Evolutionary conservation across 257 asterid genomes (phyloP).

Genomic region (Lycium barbarum): DNA sequence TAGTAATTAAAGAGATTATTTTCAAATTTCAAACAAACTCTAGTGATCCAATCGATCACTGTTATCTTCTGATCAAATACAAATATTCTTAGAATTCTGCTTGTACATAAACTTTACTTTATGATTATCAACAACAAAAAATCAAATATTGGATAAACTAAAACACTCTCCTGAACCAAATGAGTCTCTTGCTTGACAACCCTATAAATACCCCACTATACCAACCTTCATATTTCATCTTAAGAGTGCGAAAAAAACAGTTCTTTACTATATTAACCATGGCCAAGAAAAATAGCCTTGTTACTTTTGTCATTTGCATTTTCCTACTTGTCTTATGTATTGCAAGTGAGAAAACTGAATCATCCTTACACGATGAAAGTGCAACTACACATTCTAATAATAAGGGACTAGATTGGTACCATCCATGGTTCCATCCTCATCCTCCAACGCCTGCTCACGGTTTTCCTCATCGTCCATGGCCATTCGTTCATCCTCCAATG

Average conservation of each 20-base stretch:
- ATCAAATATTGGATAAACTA: not conserved
- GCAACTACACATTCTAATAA: not conserved
- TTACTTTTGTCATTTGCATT: not conserved
- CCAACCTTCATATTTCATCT: not conserved
- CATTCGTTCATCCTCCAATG: no score
- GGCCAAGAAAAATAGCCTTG: not conserved
- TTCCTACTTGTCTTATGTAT: slow-evolving; percentile 11
- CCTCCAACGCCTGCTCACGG: no score
- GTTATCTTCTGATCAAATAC: not conserved
- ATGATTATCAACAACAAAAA: not conserved
- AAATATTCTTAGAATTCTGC: not conserved
- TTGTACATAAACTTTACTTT: not conserved
- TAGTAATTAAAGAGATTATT: no score
- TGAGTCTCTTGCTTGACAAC: not conserved
- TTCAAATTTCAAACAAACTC: not conserved
- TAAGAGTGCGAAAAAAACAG: no score
- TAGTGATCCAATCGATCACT: not conserved
- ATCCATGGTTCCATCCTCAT: no score
- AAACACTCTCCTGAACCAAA: not conserved
- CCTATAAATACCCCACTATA: not conserved
- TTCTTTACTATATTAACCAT: not conserved
- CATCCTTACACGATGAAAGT: not conserved
- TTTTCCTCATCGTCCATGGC: no score
- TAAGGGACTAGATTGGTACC: not conserved
- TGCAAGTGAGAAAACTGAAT: not conserved